Evolutionary conservation across 2,329 filamentous ascomycete species (phyloP).

Genomic region (Xylaria sp.): DNA sequence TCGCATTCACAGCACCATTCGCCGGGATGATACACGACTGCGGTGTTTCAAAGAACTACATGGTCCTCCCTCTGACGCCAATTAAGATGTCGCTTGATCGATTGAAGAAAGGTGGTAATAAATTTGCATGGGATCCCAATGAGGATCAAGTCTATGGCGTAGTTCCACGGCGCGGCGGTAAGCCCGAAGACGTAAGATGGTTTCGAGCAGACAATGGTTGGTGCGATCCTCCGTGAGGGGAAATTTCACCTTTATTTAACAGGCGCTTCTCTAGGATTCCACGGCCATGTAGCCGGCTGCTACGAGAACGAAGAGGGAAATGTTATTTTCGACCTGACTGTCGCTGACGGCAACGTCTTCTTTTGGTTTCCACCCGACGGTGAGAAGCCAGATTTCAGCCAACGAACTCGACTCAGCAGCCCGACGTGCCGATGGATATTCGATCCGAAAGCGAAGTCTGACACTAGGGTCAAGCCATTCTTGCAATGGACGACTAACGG

Average conservation of each 20-base stretch:
- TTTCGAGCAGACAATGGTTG: conserved; percentile 61
- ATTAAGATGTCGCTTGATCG: conserved; percentile 57
- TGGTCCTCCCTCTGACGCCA: conserved; percentile 60
- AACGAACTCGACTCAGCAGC: conserved; percentile 51
- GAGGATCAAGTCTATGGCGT: conserved; percentile 66
- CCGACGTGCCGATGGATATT: conserved; percentile 55
- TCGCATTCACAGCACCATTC: conserved; percentile 61
- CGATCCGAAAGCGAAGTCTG: conserved; percentile 50
- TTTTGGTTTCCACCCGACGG: conserved; percentile 56
- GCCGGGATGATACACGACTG: conserved; percentile 65
- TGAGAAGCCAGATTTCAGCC: conserved; percentile 39
- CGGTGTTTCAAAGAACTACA: conserved; percentile 58
- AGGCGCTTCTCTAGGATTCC: conserved; percentile 50
- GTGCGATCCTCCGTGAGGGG: conserved; percentile 24
- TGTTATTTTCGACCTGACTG: conserved; percentile 56
- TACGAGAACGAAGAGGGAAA: conserved; percentile 59
- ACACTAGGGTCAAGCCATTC: conserved; percentile 51
- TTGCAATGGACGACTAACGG: conserved; percentile 55
- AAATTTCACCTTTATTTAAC: conserved; percentile 4
- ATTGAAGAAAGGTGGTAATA: conserved; percentile 58
- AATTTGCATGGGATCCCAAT: conserved; percentile 63
- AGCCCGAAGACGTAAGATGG: conserved; percentile 63
- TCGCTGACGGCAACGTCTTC: conserved; percentile 57
- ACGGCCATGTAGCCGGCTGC: conserved; percentile 59
- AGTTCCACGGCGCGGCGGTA: conserved; percentile 60